These are phyloP conservation scores for Ramularia collo-cygni DNA, from an alignment of 2,329 filamentous ascomycete species.

Conservation along the genomic window DNA sequence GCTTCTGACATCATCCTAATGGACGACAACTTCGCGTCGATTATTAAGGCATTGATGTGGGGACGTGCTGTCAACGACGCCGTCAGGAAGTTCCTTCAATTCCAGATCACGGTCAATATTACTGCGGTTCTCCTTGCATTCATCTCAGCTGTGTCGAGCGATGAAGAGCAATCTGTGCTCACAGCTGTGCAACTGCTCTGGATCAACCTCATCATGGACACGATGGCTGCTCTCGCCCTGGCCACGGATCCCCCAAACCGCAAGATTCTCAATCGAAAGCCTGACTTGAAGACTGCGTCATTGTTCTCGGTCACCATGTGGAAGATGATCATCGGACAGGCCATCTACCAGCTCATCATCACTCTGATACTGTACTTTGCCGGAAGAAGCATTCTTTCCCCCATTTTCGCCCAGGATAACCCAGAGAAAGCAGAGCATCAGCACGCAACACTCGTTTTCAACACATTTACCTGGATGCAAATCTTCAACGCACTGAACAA, in stretches of 20 bases:
- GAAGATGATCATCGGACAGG: constrained; percentile 98
- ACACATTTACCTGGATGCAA: constrained; percentile 99
- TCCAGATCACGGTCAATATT: constrained; percentile 82
- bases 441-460: constrained; percentile 82
- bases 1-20: constrained; percentile 56
- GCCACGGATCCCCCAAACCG: constrained; percentile 85
- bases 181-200: constrained; percentile 88
- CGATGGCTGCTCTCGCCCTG: constrained; percentile 79
- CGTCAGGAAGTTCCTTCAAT: constrained; percentile 54
- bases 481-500: constrained; percentile 99
- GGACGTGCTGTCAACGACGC: constrained; percentile 53
- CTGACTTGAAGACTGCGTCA: constrained; percentile 64
- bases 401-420: constrained; percentile 36
- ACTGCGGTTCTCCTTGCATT: constrained; percentile 85
- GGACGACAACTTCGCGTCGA: constrained; percentile 58
- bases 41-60: constrained; percentile 57
- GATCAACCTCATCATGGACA: constrained; percentile 98
- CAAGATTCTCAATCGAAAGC: constrained; percentile 72
- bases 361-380: constrained; percentile 81
- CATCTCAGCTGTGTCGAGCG: constrained; percentile 71
- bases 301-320: constrained; percentile 90
- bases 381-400: constrained; percentile 53
- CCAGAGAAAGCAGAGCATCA: constrained; percentile 35
- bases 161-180: constrained; percentile 64
- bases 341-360: constrained; percentile 74